phyloP scores from a whole-genome alignment of 1,284 basidiomycete species.

The Ceratobasidium sp. region DNA sequence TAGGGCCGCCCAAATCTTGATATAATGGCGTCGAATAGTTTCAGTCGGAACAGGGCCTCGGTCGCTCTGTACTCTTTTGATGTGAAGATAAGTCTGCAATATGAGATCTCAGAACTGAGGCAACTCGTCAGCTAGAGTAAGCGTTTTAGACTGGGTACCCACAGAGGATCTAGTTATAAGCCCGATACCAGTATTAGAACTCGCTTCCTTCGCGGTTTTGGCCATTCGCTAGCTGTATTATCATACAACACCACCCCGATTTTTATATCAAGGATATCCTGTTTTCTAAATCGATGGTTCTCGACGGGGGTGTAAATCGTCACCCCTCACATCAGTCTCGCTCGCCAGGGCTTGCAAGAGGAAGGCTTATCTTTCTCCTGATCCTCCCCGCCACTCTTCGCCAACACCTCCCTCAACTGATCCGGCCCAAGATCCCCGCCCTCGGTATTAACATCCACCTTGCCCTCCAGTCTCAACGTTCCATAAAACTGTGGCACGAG shows the following conservation, averaged over 20 bases:
- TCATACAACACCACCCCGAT: slow-evolving; percentile 89
- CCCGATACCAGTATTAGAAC: slow-evolving; percentile 78
- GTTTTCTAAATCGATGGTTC: slow-evolving; percentile 72
- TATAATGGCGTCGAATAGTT: no score
- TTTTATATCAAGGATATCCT: slow-evolving; percentile 92
- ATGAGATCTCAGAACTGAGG: slow-evolving; percentile 78
- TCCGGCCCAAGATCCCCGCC: slow-evolving; percentile 52
- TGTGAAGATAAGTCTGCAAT: slow-evolving; percentile 65
- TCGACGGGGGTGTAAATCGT: slow-evolving; percentile 57
- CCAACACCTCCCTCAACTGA: slow-evolving; percentile 49
- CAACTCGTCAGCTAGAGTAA: neutral
- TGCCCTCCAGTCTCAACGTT: slow-evolving; percentile 75
- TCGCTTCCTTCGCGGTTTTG: slow-evolving; percentile 76
- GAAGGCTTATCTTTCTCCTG: slow-evolving; percentile 65
- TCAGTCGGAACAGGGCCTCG: no score
- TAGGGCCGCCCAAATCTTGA: no score
- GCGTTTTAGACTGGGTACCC: slow-evolving; percentile 51
- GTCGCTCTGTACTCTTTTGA: slow-evolving; percentile 89
- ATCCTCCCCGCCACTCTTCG: slow-evolving; percentile 50
- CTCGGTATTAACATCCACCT: slow-evolving; percentile 58
- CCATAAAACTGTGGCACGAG: slow-evolving; percentile 83
- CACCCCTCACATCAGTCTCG: slow-evolving; percentile 5
- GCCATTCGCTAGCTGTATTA: slow-evolving; percentile 79
- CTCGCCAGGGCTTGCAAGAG: neutral
- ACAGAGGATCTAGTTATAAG: slow-evolving; percentile 95